Evolutionary conservation across 257 asterid genomes (phyloP).

Genomic region (Osmanthus fragrans): DNA sequence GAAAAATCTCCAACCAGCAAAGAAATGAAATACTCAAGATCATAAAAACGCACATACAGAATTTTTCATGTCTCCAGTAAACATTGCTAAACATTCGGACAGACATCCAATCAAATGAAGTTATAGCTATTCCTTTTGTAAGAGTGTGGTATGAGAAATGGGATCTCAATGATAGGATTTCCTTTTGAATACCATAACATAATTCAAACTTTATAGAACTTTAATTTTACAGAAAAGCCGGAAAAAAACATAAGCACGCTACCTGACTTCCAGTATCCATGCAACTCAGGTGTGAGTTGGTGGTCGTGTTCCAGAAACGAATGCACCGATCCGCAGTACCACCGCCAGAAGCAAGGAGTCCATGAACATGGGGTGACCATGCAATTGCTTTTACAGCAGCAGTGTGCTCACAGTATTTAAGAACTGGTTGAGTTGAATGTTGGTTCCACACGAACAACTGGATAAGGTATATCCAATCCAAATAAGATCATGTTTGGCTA

Average conservation of each 20-base stretch:
- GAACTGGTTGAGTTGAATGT: slow-evolving; percentile 81
- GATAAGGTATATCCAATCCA: slow-evolving; percentile 2
- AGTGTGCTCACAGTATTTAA: slow-evolving; percentile 88
- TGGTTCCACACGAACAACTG: slow-evolving; percentile 95
- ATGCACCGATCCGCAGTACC: slow-evolving; percentile 99
- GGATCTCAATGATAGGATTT: background rate
- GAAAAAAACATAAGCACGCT: background rate
- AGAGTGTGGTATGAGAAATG: background rate
- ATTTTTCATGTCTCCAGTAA: too few relatives aligned
- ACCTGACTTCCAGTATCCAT: slow-evolving; percentile 99
- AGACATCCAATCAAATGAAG: background rate
- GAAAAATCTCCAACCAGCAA: background rate
- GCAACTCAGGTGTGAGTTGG: slow-evolving; percentile 76
- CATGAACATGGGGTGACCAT: slow-evolving; percentile 98
- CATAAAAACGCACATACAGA: background rate
- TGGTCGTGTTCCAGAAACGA: slow-evolving; percentile 93
- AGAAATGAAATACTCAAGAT: background rate
- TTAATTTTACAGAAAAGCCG: background rate
- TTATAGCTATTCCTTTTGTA: background rate
- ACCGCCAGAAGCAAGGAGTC: slow-evolving; percentile 98
- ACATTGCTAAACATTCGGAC: background rate
- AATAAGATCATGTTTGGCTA: background rate
- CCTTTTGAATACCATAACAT: background rate
- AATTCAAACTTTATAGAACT: background rate
- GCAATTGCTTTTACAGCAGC: slow-evolving; percentile 99